Evolutionary conservation across 2,329 filamentous ascomycete genomes (phyloP).

Genomic region (Dryadomyces quercus-mongolicae): DNA sequence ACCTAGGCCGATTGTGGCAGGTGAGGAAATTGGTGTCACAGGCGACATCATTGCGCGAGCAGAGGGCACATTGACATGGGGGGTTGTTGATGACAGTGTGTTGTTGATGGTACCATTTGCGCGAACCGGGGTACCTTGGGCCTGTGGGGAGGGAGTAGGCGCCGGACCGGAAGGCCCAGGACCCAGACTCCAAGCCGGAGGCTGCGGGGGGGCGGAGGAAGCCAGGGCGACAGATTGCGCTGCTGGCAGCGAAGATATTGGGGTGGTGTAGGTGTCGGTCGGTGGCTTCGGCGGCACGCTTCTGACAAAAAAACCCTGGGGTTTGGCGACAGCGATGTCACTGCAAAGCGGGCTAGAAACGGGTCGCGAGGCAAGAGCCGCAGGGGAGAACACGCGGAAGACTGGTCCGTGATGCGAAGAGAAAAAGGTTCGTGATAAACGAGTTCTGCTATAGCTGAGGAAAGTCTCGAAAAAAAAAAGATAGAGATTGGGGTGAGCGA

Average conservation of each 20-base stretch:
- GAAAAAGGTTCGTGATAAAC: too few species aligned
- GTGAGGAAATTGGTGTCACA: constrained; percentile 18
- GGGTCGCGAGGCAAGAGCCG: background rate
- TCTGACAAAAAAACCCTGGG: background rate
- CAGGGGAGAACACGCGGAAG: background rate
- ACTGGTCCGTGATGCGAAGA: background rate
- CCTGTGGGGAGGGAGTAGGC: constrained; percentile 4
- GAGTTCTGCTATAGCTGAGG: background rate
- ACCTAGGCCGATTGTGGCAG: constrained; percentile 27
- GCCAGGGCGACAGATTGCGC: constrained; percentile 12
- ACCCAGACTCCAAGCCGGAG: constrained; percentile 12
- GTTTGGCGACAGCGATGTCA: constrained; percentile 1
- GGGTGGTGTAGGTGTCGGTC: background rate
- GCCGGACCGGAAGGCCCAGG: constrained; percentile 5
- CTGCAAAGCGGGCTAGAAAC: constrained; percentile 1
- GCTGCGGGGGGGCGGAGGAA: constrained; percentile 11
- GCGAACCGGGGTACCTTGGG: constrained; percentile 9
- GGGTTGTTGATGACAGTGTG: background rate
- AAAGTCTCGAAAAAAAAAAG: background rate
- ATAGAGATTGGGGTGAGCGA: background rate
- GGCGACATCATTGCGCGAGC: constrained; percentile 16
- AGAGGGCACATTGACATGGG: constrained; percentile 13
- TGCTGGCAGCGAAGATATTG: constrained; percentile 3
- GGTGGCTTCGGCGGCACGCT: background rate
- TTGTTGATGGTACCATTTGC: constrained; percentile 7